Conservation (phyloP, 805 yeast species). For the Metahyphopichia silvanorum region DNA sequence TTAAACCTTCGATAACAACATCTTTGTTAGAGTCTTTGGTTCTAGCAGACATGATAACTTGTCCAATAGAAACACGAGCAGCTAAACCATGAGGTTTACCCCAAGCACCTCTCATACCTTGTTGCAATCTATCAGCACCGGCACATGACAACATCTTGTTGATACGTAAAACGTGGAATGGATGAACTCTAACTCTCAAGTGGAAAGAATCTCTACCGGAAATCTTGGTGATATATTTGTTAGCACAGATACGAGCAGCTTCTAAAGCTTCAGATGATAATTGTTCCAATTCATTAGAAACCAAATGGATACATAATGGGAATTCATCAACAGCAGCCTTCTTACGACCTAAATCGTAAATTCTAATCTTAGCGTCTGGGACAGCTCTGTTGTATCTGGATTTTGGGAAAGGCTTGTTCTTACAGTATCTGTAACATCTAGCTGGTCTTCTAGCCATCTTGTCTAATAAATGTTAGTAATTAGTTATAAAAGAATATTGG, state of each 20-base stretch:
- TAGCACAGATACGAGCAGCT: slow-evolving; percentile 99
- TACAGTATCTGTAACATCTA: slow-evolving; percentile 99
- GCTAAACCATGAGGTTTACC: slow-evolving; percentile 99
- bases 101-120: slow-evolving; percentile 99
- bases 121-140: slow-evolving; percentile 99
- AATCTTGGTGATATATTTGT: slow-evolving; percentile 97
- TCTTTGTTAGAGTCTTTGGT: slow-evolving; percentile 98
- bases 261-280: slow-evolving; percentile 99
- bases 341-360: slow-evolving; percentile 99
- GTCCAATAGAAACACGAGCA: slow-evolving; percentile 99
- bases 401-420: slow-evolving; percentile 99
- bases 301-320: slow-evolving; percentile 99
- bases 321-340: slow-evolving; percentile 99
- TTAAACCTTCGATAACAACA: slow-evolving; percentile 96
- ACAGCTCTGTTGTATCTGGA: slow-evolving; percentile 99
- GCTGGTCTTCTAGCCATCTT: slow-evolving; percentile 99
- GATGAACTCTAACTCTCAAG: slow-evolving; percentile 99
- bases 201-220: slow-evolving; percentile 99
- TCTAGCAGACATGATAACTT: slow-evolving; percentile 96
- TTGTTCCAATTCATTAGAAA: slow-evolving; percentile 99
- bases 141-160: slow-evolving; percentile 99
- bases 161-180: slow-evolving; percentile 99
- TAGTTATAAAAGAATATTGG: slow-evolving; percentile 52
- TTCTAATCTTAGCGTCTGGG: slow-evolving; percentile 99
- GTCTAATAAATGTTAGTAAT: slow-evolving; percentile 37